Percentiles rank a stretch among this genome's conserved stretches.
These are phyloP conservation scores for Heracleum sosnowskyi DNA, from an alignment of 129 eudicot species.

Conservation along the genomic window DNA sequence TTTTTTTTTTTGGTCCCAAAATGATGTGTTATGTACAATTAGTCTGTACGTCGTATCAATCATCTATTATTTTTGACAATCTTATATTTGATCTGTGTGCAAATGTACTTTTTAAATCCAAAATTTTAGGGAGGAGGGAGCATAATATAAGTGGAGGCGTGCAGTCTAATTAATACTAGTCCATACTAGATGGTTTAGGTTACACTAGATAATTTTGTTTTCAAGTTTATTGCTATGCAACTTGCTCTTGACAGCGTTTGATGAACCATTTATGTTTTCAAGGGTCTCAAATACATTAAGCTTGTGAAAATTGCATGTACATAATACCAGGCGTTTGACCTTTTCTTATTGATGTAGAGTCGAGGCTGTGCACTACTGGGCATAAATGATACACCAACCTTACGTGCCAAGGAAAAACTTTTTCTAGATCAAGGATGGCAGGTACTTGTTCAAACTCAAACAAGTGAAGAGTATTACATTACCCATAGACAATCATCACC, in stretches of 20 bases:
- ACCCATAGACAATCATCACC: neutral
- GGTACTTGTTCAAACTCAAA: slow-evolving; percentile 37
- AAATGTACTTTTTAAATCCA: neutral
- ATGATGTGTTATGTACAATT: neutral
- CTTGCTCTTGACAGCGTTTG: neutral
- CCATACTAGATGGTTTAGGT: neutral
- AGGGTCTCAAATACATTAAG: neutral
- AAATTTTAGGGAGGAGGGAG: neutral
- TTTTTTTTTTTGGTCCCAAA: neutral
- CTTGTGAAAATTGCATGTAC: neutral
- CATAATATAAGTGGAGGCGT: neutral
- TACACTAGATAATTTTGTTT: neutral
- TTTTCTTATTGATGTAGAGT: slow-evolving; percentile 39
- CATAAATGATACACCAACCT: slow-evolving; percentile 87
- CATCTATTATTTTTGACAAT: neutral
- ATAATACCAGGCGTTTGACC: neutral
- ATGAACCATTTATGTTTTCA: neutral
- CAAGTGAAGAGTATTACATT: neutral
- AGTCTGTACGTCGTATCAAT: neutral
- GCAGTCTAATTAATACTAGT: neutral
- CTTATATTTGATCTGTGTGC: neutral
- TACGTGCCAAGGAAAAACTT: slow-evolving; percentile 77
- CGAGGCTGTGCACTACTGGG: slow-evolving; percentile 92
- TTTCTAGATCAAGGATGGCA: slow-evolving; percentile 98
- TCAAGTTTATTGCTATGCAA: neutral